Conservation (phyloP, 1,284 basidiomycete species). For the Porogramme epimiltina region DNA sequence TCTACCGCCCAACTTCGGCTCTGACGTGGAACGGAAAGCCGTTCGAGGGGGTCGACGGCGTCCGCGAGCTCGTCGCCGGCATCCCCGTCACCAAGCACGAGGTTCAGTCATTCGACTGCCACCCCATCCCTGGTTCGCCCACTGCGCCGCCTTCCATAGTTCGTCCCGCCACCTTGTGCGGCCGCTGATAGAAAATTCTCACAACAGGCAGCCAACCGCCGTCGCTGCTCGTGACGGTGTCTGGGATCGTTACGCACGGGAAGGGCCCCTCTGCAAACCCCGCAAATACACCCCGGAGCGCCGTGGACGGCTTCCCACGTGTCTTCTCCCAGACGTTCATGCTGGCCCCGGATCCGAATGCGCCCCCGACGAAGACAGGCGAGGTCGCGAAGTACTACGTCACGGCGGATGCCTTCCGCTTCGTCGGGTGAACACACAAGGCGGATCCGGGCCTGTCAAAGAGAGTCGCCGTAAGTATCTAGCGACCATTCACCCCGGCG, state of each 20-base stretch:
- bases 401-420: slow-evolving; percentile 72
- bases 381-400: slow-evolving; percentile 82
- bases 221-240: slow-evolving; percentile 75
- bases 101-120: slow-evolving; percentile 84
- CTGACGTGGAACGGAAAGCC: slow-evolving; percentile 87
- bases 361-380: slow-evolving; percentile 60
- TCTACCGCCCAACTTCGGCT: slow-evolving; percentile 75
- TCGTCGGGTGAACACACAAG: slow-evolving; percentile 61
- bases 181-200: too few relatives aligned
- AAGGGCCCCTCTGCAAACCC: slow-evolving; percentile 58
- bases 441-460: too few relatives aligned
- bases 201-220: slow-evolving; percentile 77
- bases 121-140: slow-evolving; percentile 76
- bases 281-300: slow-evolving; percentile 48
- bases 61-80: slow-evolving; percentile 62
- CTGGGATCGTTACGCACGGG: slow-evolving; percentile 78
- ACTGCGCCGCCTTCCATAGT: slow-evolving; percentile 7
- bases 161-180: not conserved
- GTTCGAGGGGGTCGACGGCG: slow-evolving; percentile 67
- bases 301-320: slow-evolving; percentile 74
- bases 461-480: too few relatives aligned
- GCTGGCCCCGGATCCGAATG: slow-evolving; percentile 72
- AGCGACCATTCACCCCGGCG: too few relatives aligned
- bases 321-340: slow-evolving; percentile 87
- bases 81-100: slow-evolving; percentile 81